phyloP scores from a whole-genome alignment of 441 rosid genomes.

The Adansonia grandidieri region DNA sequence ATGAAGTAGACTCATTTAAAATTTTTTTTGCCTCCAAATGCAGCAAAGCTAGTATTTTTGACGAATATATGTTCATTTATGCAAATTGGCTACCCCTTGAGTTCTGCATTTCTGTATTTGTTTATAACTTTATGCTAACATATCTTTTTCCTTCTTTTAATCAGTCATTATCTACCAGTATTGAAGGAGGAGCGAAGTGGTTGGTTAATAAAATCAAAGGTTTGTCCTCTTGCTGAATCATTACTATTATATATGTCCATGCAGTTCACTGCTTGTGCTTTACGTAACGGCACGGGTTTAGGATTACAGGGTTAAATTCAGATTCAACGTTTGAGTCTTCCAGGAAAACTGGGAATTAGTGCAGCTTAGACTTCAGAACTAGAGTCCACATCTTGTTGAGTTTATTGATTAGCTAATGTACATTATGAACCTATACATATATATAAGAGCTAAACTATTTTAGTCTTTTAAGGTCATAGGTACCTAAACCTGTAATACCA shows the following conservation, averaged over 20 bases:
- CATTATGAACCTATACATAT: too few relatives aligned
- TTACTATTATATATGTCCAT: neutral
- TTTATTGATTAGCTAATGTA: neutral
- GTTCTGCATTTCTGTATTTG: slow-evolving; percentile 1
- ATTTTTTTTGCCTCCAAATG: slow-evolving; percentile 3
- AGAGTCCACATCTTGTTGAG: neutral
- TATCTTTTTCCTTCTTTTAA: slow-evolving; percentile 3
- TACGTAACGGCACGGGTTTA: neutral
- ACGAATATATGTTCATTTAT: neutral
- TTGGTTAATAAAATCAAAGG: slow-evolving; percentile 90
- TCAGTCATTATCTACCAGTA: slow-evolving; percentile 76
- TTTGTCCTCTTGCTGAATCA: slow-evolving; percentile 21
- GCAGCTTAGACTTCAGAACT: neutral
- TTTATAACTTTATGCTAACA: neutral
- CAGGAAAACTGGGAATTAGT: neutral
- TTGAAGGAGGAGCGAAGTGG: slow-evolving; percentile 93
- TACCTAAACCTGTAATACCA: neutral
- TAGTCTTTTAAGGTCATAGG: too few relatives aligned
- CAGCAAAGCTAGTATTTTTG: neutral
- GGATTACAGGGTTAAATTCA: neutral
- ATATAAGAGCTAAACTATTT: too few relatives aligned
- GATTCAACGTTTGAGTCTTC: neutral
- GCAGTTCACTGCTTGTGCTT: neutral
- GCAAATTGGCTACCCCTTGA: neutral
- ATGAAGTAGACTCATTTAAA: neutral